Base-by-base conservation (phyloP, 2,329 filamentous ascomycete genomes). In the Clathrospora elynae region DNA sequence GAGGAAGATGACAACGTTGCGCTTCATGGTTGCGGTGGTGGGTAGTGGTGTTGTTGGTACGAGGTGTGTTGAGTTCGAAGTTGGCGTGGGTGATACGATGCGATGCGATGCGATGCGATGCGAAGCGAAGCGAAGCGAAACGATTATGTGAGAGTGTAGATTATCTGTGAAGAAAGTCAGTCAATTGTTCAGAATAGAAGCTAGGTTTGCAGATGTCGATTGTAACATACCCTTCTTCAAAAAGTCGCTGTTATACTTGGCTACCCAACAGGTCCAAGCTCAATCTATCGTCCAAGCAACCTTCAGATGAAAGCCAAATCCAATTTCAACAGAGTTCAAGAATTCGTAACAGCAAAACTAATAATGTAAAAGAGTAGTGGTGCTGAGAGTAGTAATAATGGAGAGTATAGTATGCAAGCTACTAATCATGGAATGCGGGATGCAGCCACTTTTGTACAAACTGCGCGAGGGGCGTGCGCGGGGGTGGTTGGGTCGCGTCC, bases 1-100 rank as follows among this genome's bases (percentile, higher is more conserved):
- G 57, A 76, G 66, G 65, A 75, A 75, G 67, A 78, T 75, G 68
- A 75, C 74, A 52, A 78, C 67, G 66, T 78, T 78, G 66, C 74
- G 73, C 64, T 75, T 67, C 75, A 78, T 78, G 31, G 35, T 73
- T 48, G 45, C 35, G 40, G 30, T 30, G 34, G 22, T n/a, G n/a
- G 40, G 30, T 30, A 32, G 28, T 13, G n/a, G 24, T 13, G 10
- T 5, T 17, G 13, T 5, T 7, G 22, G 23, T 1, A 28, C 23
- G 11, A 29, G 18, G 25, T 23, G 16, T 12, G 42, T 33, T 32
- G 23, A 13, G 23, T 35, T 12, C 22, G 11, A 22, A 18, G 10
- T 23, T 10, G 13, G 24, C 11, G 29, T 26, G 18, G 18, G 3
- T 13, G 22, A 14, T 26, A 20, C n/a, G n/a, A n/a, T n/a, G n/a